Conservation (phyloP, 768 basidiomycete genomes). For the Termitomyces sp. region DNA sequence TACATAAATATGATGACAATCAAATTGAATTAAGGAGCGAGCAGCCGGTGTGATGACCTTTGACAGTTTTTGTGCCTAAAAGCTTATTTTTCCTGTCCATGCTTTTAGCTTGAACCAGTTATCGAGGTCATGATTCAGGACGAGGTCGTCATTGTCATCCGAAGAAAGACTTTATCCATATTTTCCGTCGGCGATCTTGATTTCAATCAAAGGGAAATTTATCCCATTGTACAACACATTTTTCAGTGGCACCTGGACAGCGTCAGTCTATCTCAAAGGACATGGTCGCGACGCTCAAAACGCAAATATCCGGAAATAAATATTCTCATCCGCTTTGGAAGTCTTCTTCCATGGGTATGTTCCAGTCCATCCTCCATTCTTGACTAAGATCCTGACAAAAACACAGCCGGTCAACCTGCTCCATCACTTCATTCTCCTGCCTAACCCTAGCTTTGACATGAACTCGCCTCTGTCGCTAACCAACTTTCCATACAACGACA, state of each 20-base stretch:
- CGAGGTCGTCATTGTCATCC: conserved; percentile 40
- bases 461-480: conserved; percentile 17
- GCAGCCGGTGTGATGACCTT: conserved; percentile 16
- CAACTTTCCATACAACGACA: conserved; percentile 43
- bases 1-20: conserved; percentile 28
- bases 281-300: conserved; percentile 8
- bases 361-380: neutral
- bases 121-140: conserved; percentile 37
- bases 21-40: conserved; percentile 32
- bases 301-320: conserved; percentile 30
- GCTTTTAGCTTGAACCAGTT: conserved; percentile 28
- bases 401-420: conserved; percentile 56
- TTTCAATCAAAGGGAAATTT: conserved; percentile 20
- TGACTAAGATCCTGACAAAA: neutral
- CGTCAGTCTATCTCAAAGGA: conserved; percentile 33
- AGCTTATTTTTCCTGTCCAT: neutral
- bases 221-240: conserved; percentile 39
- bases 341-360: conserved; percentile 51
- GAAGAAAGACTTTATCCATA: conserved; percentile 34
- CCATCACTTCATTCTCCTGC: conserved; percentile 52
- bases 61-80: neutral
- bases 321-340: conserved; percentile 55
- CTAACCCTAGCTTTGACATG: conserved; percentile 33
- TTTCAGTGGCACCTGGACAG: conserved; percentile 59
- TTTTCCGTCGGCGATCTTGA: conserved; percentile 30